phyloP scores from a whole-genome alignment of 1,139 yeast species.

The Candida tropicalis region DNA sequence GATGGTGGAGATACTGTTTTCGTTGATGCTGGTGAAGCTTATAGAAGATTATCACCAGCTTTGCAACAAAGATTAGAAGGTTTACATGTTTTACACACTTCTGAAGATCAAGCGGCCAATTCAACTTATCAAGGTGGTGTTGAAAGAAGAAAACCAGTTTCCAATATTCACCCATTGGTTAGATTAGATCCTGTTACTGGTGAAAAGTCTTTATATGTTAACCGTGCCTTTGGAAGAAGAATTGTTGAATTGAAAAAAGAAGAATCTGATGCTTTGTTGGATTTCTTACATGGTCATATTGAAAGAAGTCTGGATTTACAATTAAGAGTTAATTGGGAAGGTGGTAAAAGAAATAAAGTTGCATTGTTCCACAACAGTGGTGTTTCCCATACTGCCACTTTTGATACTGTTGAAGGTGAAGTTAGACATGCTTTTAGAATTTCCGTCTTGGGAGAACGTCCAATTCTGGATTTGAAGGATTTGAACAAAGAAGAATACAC shows the following conservation, averaged over 20 bases:
- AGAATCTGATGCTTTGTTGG: slow-evolving; percentile 53
- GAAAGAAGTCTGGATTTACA: slow-evolving; percentile 55
- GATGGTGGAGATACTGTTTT: slow-evolving; percentile 39
- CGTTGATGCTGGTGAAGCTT: slow-evolving; percentile 35
- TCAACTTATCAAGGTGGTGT: slow-evolving; percentile 42
- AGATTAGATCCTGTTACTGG: slow-evolving; percentile 61
- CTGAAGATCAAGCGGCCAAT: slow-evolving; percentile 64
- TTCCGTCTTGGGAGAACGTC: slow-evolving; percentile 53
- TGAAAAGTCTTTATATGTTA: slow-evolving; percentile 53
- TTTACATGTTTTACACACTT: slow-evolving; percentile 59
- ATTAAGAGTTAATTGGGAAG: slow-evolving; percentile 58
- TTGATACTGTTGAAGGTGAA: slow-evolving; percentile 38
- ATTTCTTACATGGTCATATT: slow-evolving; percentile 51
- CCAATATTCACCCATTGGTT: slow-evolving; percentile 55
- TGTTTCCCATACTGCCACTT: slow-evolving; percentile 44
- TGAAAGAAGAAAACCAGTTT: slow-evolving; percentile 46
- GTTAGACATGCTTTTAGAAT: slow-evolving; percentile 48
- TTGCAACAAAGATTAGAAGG: slow-evolving; percentile 30
- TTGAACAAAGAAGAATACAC: slow-evolving; percentile 35
- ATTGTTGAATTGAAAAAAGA: slow-evolving; percentile 59
- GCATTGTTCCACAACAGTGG: slow-evolving; percentile 55
- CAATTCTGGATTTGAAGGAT: slow-evolving; percentile 39
- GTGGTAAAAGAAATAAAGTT: slow-evolving; percentile 44
- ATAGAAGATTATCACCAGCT: slow-evolving; percentile 32
- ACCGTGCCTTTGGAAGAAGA: slow-evolving; percentile 55